phyloP scores from a whole-genome alignment of 305 asterid genomes.

The Nicotiana rustica region DNA sequence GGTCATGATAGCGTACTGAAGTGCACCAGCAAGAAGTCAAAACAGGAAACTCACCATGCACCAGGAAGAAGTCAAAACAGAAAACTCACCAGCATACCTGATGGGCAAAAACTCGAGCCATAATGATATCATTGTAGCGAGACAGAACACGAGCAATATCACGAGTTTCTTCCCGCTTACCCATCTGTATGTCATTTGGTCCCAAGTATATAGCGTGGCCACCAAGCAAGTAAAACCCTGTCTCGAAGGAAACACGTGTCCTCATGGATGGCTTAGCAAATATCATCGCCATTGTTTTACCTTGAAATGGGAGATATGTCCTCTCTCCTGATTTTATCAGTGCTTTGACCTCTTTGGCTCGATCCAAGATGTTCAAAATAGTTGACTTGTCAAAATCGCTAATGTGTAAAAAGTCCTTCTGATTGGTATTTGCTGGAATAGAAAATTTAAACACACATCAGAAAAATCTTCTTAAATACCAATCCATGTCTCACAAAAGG shows the following conservation, averaged over 20 bases:
- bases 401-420: slow-evolving; percentile 85
- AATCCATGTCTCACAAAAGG: neutral
- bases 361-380: slow-evolving; percentile 72
- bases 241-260: slow-evolving; percentile 94
- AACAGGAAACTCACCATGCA: slow-evolving; percentile 37
- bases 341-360: slow-evolving; percentile 89
- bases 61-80: slow-evolving; percentile 24
- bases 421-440: slow-evolving; percentile 68
- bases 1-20: neutral
- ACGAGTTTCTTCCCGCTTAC: slow-evolving; percentile 97
- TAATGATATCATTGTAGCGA: slow-evolving; percentile 93
- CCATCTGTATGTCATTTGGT: slow-evolving; percentile 97
- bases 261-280: slow-evolving; percentile 99
- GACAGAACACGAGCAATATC: slow-evolving; percentile 96
- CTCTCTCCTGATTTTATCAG: slow-evolving; percentile 83
- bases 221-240: slow-evolving; percentile 94
- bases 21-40: neutral
- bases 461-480: neutral
- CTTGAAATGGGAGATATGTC: slow-evolving; percentile 85
- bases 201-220: slow-evolving; percentile 97
- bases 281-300: slow-evolving; percentile 96
- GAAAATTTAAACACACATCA: slow-evolving; percentile 33
- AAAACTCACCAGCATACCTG: slow-evolving; percentile 86
- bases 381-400: slow-evolving; percentile 80
- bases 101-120: slow-evolving; percentile 98